Evolutionary conservation across 2,329 filamentous ascomycete species (phyloP), one percentile per base, ranked within the genome.

Genomic region (Trichoderma sp.): DNA sequence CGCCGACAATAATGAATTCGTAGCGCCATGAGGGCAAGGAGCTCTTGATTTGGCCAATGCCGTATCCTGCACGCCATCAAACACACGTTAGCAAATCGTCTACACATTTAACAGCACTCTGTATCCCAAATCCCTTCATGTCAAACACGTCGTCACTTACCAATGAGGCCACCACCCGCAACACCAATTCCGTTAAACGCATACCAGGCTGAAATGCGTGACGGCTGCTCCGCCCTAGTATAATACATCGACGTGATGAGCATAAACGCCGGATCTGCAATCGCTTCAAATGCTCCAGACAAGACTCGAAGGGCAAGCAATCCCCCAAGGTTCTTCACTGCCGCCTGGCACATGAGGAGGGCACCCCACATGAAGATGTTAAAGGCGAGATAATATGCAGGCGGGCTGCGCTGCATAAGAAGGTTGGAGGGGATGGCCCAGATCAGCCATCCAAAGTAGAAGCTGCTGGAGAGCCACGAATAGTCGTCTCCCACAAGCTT

Each of bases 211-310:
- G 87, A 87, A 64, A 90, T 89, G 0, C 89, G 83, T 3, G 88
- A 82, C 0, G 90, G 89, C 75, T 92, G 90, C 75, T 92, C 87
- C 3, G 84, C 82, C 11, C 89, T 83, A 1, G 89, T 90, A 75
- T 90, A 85, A 86, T 88, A 92, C 88, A 91, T 91, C 5, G 85
- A 85, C 0, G 89, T 91, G 43, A 91, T 88, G 2, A 92, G 79
- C 83, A 91, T 89, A 73, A 91, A 89, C 1, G 81, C 81, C 2
- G 82, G 82, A 56, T 82, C 81, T 3, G 81, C 82, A 39, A 82
- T 81, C 3, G 89, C 88, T 76, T 92, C 90, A 73, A 91, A 90
- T 26, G 90, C 87, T 75, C 90, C 90, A 1, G 91, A 86, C 2
- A 92, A 78, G 0, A 88, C 86, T 6, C 90, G 84, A 8, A 91